Evolutionary conservation across 495 filamentous ascomycete genomes (phyloP).

Genomic region (Parmelia sp.): DNA sequence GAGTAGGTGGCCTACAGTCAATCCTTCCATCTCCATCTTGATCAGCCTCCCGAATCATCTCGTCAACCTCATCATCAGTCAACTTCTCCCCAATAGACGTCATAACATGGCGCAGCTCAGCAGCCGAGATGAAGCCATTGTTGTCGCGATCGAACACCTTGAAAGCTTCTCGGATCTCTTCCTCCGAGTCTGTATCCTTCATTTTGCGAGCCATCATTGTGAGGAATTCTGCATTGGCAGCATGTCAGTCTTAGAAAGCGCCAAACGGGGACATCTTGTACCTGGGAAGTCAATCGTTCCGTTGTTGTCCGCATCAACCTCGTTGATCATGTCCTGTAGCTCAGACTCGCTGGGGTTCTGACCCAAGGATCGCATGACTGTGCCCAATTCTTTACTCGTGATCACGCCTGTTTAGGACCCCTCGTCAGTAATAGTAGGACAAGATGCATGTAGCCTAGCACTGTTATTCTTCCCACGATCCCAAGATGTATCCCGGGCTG

Average conservation of each 20-base stretch:
- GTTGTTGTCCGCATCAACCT: constrained; percentile 99
- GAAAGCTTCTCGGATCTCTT: constrained; percentile 93
- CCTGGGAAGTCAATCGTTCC: constrained; percentile 99
- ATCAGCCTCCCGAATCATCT: constrained; percentile 99
- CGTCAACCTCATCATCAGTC: constrained; percentile 98
- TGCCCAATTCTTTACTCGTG: constrained; percentile 98
- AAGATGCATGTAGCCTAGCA: not conserved
- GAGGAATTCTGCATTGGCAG: constrained; percentile 67
- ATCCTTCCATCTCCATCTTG: constrained; percentile 97
- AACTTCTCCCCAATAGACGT: constrained; percentile 99
- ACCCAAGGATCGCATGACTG: constrained; percentile 98
- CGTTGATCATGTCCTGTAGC: constrained; percentile 99
- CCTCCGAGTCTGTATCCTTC: constrained; percentile 99
- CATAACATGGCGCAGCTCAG: constrained; percentile 98
- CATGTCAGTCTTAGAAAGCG: not conserved
- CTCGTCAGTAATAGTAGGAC: not conserved
- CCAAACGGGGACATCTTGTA: constrained; percentile 37
- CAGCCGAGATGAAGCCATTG: constrained; percentile 98
- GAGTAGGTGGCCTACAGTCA: constrained; percentile 62
- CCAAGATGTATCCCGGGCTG: not conserved
- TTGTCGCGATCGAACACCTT: constrained; percentile 99
- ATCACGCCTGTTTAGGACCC: constrained; percentile 69
- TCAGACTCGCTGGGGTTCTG: constrained; percentile 99
- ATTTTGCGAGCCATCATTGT: constrained; percentile 99
- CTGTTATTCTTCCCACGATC: not conserved